Evolutionary conservation across 2,329 filamentous ascomycete genomes (phyloP), one percentile per base, ranked within the genome.

Genomic region (Arthrinium puccinioides): DNA sequence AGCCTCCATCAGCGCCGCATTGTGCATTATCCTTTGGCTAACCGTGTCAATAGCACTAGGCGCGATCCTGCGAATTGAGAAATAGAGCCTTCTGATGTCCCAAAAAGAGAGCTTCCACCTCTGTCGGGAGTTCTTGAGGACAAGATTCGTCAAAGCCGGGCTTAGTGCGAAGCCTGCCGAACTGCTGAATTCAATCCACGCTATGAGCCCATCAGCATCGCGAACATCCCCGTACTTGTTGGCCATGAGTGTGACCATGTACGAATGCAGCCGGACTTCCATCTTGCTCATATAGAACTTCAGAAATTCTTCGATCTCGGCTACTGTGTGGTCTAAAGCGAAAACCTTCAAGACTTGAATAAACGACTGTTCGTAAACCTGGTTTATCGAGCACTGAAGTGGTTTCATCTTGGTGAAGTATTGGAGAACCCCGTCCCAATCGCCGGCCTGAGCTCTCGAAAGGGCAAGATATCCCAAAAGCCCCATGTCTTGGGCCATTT

Each of bases 171-270:
- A 63, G 4, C 61, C 63, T 7, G 52, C 44, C 9, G 39, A 36
- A 23, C 47, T 50, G 49, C 64, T 69, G 40, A 61, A 60, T 21
- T 48, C 43, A 14, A 70, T 48, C 67, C 67, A 71, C 6, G 44
- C 48, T 4, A 63, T 41, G 37, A 70, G 59, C 2, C 61, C 56
- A 9, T 48, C 28, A 21, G 57, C 45, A 30, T 70, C 64, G 18
- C 57, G 62, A 20, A 56, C 49, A 16, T 55, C 52, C 10, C 56
- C 66, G 43, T 67, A 69, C 37, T 60, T 60, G 30, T 65, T 63
- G 13, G 66, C 64, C 42, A 70, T 55, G 18, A 69, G 44, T 3
- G 60, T 63, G 26, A 69, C 62, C 40, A 63, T 49, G 37, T 57
- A 54, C 9, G 45, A 52, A 43, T 56, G 55, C 27, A 67, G 43